These are phyloP conservation scores for Sphaceloma murrayae DNA, from an alignment of 2,329 filamentous ascomycete species.

Conservation along the genomic window DNA sequence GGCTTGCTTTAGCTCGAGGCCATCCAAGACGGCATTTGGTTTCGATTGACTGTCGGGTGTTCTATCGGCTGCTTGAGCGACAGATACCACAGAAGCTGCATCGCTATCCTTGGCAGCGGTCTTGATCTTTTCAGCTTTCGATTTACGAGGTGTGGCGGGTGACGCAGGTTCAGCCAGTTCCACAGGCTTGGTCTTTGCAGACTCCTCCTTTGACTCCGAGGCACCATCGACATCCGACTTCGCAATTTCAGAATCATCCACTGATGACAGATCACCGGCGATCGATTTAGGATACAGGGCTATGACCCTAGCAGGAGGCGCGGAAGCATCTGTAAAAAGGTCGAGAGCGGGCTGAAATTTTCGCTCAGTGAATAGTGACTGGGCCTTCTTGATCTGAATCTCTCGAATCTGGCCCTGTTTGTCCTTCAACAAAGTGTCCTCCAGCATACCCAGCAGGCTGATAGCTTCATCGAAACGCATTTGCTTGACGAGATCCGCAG, in stretches of 20 bases:
- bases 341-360: slow-evolving; percentile 83
- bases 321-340: slow-evolving; percentile 80
- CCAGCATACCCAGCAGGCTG: slow-evolving; percentile 77
- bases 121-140: slow-evolving; percentile 41
- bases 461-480: slow-evolving; percentile 82
- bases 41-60: slow-evolving; percentile 46
- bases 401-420: slow-evolving; percentile 73
- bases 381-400: slow-evolving; percentile 85
- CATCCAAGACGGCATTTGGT: slow-evolving; percentile 43
- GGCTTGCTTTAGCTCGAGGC: slow-evolving; percentile 73
- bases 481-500: slow-evolving; percentile 67
- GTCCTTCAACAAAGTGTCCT: slow-evolving; percentile 78
- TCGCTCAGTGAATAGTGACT: slow-evolving; percentile 67
- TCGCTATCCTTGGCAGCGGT: slow-evolving; percentile 40
- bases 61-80: slow-evolving; percentile 47
- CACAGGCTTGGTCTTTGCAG: slow-evolving; percentile 24
- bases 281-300: slow-evolving; percentile 74
- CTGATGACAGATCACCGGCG: slow-evolving; percentile 65
- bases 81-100: slow-evolving; percentile 50
- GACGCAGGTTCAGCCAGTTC: too few relatives aligned
- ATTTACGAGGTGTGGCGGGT: slow-evolving; percentile 29
- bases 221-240: slow-evolving; percentile 31
- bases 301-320: slow-evolving; percentile 81
- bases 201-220: slow-evolving; percentile 20
- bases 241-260: slow-evolving; percentile 44